Conservation (phyloP, 2,329 filamentous ascomycete genomes). For the Colletotrichum agaves region DNA sequence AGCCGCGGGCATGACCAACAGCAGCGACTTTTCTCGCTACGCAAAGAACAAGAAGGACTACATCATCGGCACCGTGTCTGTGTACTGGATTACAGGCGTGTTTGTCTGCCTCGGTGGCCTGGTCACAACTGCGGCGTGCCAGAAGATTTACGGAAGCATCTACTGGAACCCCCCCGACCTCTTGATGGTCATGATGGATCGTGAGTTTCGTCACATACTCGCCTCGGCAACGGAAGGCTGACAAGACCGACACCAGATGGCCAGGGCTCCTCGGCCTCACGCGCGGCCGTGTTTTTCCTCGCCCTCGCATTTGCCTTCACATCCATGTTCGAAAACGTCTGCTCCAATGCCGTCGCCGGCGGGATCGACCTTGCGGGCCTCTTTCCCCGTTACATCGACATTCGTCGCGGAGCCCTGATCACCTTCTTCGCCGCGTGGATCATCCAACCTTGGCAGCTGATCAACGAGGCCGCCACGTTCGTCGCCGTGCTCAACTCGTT, state of each 20-base stretch:
- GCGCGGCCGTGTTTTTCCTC: constrained; percentile 51
- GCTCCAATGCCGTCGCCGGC: constrained; percentile 50
- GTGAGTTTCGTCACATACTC: not conserved
- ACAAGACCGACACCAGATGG: constrained; percentile 40
- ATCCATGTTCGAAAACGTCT: constrained; percentile 50
- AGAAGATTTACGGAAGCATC: constrained; percentile 47
- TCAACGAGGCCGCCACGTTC: constrained; percentile 48
- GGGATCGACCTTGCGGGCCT: constrained; percentile 53
- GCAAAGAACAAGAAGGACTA: constrained; percentile 46
- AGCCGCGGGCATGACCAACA: constrained; percentile 51
- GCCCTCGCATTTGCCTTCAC: constrained; percentile 49
- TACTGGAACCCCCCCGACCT: constrained; percentile 52
- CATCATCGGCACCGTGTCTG: constrained; percentile 48
- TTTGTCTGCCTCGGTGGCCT: constrained; percentile 51
- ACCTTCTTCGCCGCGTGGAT: constrained; percentile 48
- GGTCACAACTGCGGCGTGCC: constrained; percentile 51
- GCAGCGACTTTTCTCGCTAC: constrained; percentile 51
- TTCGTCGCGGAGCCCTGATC: constrained; percentile 50
- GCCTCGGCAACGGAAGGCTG: fast-evolving
- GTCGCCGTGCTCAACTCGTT: constrained; percentile 50
- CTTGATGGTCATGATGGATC: constrained; percentile 45
- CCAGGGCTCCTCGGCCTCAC: constrained; percentile 45
- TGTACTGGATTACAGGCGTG: constrained; percentile 49
- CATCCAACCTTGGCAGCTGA: constrained; percentile 52
- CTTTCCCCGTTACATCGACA: constrained; percentile 51